Base-by-base conservation (phyloP, 768 basidiomycete genomes). In the Tulasnella sp. region DNA sequence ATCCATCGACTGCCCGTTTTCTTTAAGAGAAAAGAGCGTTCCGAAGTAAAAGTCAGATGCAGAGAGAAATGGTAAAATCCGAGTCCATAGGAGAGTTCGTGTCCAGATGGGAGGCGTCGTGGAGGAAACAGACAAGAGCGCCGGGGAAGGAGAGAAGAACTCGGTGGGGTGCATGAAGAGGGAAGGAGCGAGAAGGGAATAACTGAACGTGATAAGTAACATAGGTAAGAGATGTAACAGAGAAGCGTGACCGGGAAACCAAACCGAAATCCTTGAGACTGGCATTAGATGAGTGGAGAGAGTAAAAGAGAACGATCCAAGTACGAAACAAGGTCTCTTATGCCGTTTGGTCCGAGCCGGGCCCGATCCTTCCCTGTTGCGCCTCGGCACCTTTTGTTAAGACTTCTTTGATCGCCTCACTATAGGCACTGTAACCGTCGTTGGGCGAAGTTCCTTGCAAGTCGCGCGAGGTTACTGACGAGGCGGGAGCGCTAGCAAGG, bases 351-450 rank as follows among this genome's bases (percentile, higher is more conserved):
- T 6, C n/a, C 9, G 74, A 75, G 40, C 44, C 74, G 41, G 31
- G 18, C 12, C 74, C 74, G 40, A 41, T 44, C 74, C 44, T 75
- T 1, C 41, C 9, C 41, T 42, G 44, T 37, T 75, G 74, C 2
- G 5, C 11, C 41, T 42, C 1, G 74, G 24, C 74, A 28, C 22
- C 44, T 2, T 44, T 75, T 16, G 9, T 48, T 41, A 75, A 42
- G 40, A 75, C 44, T 41, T 24, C 16, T 16, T 31, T 31, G 74
- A 14, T 75, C 18, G 24, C 74, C 11, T 42, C 28, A 14, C 41
- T n/a, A 22, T 14, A 8, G 40, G 34, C 34, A 48, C 74, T 24
- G 40, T 80, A 80, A 77, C 80, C 80, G 44, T 80, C 80, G 64
- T 80, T 50, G 74, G 80, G 80, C 48, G 80, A 77, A 75, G 1